Conservation (phyloP, 805 yeast genomes). For the Yamadazyma tumulicola region DNA sequence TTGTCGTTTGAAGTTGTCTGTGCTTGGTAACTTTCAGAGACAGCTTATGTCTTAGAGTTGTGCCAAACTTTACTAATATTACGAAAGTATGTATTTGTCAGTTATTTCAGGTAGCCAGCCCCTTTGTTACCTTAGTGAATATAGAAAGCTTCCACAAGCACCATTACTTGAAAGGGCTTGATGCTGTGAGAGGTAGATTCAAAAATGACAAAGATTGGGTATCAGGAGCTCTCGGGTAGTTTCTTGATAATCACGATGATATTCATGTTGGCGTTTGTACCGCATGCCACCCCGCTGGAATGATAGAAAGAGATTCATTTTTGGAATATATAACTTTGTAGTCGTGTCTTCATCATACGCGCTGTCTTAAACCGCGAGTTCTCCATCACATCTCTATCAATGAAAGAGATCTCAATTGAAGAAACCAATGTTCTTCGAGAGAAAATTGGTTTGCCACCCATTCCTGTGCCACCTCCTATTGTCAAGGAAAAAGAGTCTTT, state of each 20-base stretch:
- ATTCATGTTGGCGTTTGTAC: conserved; percentile 4
- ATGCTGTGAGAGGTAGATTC: conserved; percentile 1
- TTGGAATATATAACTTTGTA: no score
- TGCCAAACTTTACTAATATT: no score
- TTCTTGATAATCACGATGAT: conserved; percentile 2
- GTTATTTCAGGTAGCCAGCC: conserved; percentile 7
- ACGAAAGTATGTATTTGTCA: conserved; percentile 5
- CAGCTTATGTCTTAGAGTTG: conserved; percentile 11
- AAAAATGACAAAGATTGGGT: conserved; percentile 5
- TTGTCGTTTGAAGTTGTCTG: no score
- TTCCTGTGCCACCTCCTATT: conserved; percentile 17
- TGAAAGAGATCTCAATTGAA: conserved; percentile 27
- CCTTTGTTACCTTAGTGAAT: conserved; percentile 4
- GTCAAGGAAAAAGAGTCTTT: conserved; percentile 1
- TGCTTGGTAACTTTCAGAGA: no score
- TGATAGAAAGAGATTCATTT: conserved; percentile 3
- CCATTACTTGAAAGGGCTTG: conserved; percentile 7
- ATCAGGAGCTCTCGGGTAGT: conserved; percentile 2
- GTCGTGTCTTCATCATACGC: no score
- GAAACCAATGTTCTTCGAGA: conserved; percentile 43
- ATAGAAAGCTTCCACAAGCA: neutral
- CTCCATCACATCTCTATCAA: no score
- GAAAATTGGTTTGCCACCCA: conserved; percentile 38
- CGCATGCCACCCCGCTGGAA: conserved; percentile 5
- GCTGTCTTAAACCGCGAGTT: no score